phyloP scores from a whole-genome alignment of 805 yeast genomes.

The Saturnispora hagleri region DNA sequence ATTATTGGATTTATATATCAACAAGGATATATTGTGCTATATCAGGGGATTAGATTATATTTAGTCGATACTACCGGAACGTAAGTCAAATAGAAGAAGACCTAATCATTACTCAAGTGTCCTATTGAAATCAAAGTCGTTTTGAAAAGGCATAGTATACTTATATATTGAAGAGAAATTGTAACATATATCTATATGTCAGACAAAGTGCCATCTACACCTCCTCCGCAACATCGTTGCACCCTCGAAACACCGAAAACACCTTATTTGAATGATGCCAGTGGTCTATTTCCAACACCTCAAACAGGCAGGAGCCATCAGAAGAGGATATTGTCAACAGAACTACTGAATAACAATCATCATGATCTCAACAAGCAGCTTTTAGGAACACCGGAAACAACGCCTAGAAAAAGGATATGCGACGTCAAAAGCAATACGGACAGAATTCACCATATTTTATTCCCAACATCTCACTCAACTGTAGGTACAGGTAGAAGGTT shows the following conservation, averaged over 20 bases:
- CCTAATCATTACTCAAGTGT: neutral
- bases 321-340: slow-evolving; percentile 2
- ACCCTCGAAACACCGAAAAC: slow-evolving; percentile 12
- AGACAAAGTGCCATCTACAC: slow-evolving; percentile 7
- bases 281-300: slow-evolving; percentile 8
- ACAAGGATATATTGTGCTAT: neutral
- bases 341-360: neutral
- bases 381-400: slow-evolving; percentile 13
- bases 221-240: slow-evolving; percentile 1
- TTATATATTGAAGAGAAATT: neutral
- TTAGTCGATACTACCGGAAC: neutral
- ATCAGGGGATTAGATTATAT: neutral
- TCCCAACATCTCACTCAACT: slow-evolving; percentile 25
- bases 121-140: neutral
- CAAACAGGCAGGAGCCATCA: slow-evolving; percentile 6
- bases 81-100: neutral
- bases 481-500: slow-evolving; percentile 24
- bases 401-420: slow-evolving; percentile 10
- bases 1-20: neutral
- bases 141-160: neutral
- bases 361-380: neutral
- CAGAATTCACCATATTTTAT: slow-evolving; percentile 11
- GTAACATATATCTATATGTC: neutral
- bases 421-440: slow-evolving; percentile 2
- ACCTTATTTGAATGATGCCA: neutral